Percentiles rank a stretch among this genome's conserved stretches.
phyloP scores from a whole-genome alignment of 73 alveolate species.

The Tetrahymena elliotti region DNA sequence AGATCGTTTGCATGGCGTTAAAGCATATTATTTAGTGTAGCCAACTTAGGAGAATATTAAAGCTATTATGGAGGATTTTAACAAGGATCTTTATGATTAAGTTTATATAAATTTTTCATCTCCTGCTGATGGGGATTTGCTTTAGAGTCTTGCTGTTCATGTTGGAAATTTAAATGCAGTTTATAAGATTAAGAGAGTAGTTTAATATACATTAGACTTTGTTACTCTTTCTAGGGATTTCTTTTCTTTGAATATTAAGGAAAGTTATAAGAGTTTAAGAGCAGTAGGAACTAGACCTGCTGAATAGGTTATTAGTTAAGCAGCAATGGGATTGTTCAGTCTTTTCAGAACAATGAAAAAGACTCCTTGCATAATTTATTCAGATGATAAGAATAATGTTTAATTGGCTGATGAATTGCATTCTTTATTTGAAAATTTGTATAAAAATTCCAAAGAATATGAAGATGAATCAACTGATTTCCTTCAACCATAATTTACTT shows the following conservation, averaged over 20 bases:
- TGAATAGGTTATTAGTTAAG: neutral
- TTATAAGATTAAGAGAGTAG: slow-evolving; percentile 16
- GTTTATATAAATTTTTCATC: slow-evolving; percentile 16
- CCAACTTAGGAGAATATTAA: neutral
- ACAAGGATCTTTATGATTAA: slow-evolving; percentile 26
- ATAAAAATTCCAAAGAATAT: neutral
- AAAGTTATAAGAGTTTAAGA: neutral
- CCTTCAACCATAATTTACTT: neutral
- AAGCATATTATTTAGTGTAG: slow-evolving; percentile 8
- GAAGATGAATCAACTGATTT: slow-evolving; percentile 7
- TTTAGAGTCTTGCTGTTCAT: slow-evolving; percentile 23
- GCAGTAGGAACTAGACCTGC: neutral
- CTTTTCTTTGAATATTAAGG: slow-evolving; percentile 3
- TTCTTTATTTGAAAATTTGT: slow-evolving; percentile 10
- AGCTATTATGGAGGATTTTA: slow-evolving; percentile 18
- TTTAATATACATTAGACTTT: slow-evolving; percentile 16
- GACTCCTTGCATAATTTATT: neutral
- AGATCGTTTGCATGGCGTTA: slow-evolving; percentile 31
- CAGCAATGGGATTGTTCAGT: slow-evolving; percentile 2
- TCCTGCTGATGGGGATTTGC: slow-evolving; percentile 1
- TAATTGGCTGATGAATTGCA: neutral
- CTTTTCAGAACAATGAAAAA: slow-evolving; percentile 11
- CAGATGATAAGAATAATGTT: slow-evolving; percentile 10
- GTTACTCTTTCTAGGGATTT: slow-evolving; percentile 12
- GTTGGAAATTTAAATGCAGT: slow-evolving; percentile 19